Evolutionary conservation across 768 basidiomycete genomes (phyloP), one percentile per base, ranked within the genome.

Genomic region (Russula sp.): DNA sequence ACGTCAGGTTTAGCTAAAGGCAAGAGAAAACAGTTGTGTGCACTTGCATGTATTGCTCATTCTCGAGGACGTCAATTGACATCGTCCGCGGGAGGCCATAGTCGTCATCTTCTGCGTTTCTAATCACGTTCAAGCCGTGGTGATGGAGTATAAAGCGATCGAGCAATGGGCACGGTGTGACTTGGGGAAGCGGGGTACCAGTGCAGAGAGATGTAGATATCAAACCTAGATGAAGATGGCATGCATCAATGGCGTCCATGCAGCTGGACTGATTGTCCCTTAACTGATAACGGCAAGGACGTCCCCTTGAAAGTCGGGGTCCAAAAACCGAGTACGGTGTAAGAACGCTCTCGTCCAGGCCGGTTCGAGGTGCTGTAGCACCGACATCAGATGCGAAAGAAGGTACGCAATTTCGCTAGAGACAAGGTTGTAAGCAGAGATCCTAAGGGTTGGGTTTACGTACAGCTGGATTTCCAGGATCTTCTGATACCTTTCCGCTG

Each of bases 231-330:
- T 8, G 10, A 8, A 55, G 55, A 32, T 37, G 31, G 8, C 20
- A 20, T 8, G 51, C 49, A 49, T 35, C 32, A 39, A 56, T 34
- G 14, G 27, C 22, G 39, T 32, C n/a, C 48, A 3, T 3, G 31
- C 34, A 27, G n/a, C n/a, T 7, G 11, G 22, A 64, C 44, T 31
- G 31, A 32, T 34, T 1, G 32, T 32, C 54, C 70, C 82, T 55
- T 57, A 63, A 88, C 88, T 87, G 62, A 94, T 84, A 7, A 94
- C 88, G 10, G 91, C 88, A 4, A 94, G 78, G 7, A 92, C 79
- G 60, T 94, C 91, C 1, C 92, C 93, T 66, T 94, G 85, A 67
- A 94, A 94, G 66, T 86, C 84, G 0, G 86, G 79, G 70, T 94
- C 91, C 40, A 86, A 76, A 63, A 95, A 81, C 11, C 89, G 78